phyloP scores from a whole-genome alignment of 495 filamentous ascomycete species.

The Xylona heveae region DNA sequence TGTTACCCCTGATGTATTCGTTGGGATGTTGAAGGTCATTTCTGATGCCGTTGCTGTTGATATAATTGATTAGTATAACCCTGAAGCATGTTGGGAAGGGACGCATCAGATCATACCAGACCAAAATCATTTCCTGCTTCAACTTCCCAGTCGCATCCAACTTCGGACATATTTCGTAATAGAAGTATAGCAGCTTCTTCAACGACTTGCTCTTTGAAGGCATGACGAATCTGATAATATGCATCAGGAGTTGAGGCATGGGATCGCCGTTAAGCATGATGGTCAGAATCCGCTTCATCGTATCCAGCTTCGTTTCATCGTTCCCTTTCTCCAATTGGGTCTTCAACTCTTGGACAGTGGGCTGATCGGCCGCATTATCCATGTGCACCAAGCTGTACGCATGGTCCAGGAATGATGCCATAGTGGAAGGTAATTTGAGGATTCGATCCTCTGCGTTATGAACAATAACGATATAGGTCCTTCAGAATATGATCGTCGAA shows the following conservation, averaged over 20 bases:
- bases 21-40: constrained; percentile 95
- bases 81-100: background rate
- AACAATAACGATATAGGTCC: no score
- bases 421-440: constrained; percentile 39
- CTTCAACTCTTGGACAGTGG: constrained; percentile 73
- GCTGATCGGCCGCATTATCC: constrained; percentile 87
- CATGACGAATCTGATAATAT: constrained; percentile 99
- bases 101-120: constrained; percentile 46
- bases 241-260: constrained; percentile 90
- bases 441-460: no score
- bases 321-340: constrained; percentile 91
- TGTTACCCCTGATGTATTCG: constrained; percentile 95
- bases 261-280: constrained; percentile 97
- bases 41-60: constrained; percentile 75
- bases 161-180: constrained; percentile 98
- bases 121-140: constrained; percentile 98
- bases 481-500: no score
- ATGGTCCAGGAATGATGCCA: constrained; percentile 87
- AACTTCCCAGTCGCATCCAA: constrained; percentile 76
- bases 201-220: constrained; percentile 88
- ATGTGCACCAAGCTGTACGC: constrained; percentile 86
- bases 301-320: constrained; percentile 92
- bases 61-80: constrained; percentile 3
- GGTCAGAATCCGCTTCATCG: constrained; percentile 93
- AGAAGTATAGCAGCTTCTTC: constrained; percentile 97